Base-by-base conservation (phyloP, 805 yeast species). In the Candida schatavii region DNA sequence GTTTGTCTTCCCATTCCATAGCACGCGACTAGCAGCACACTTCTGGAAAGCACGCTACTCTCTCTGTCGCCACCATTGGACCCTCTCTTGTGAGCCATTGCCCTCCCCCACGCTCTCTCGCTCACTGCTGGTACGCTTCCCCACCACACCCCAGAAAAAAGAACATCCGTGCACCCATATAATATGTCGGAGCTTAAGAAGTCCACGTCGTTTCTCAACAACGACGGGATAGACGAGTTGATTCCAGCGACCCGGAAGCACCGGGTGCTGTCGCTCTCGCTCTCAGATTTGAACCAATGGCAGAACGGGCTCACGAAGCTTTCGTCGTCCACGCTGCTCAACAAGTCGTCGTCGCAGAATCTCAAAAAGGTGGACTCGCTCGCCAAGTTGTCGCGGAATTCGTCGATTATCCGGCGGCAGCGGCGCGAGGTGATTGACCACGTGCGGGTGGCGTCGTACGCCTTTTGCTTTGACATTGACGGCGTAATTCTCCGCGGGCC, bases 381-480 rank as follows among this genome's bases (percentile, higher is more conserved):
- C 54, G 74, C 72, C 37, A 70, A 72, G 46, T 62, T 73, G 44
- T 64, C 72, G 27, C 56, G 79, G 52, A 71, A 74, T 54, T 63
- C 76, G 13, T 66, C 75, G 13, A 62, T 72, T 36, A 66, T 72
- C 46, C 59, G 61, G 54, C 69, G 75, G 45, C 72, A 64, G 61
- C 76, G 72, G 66, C 77, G 72, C 52, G 48, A 62, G 3, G 74
- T 79, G 14, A 73, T 85, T 49, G 86, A 83, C 55, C 91, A 85
- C 58, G 77, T 68, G 31, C 71, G 91, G 57, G 81, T 85, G 31
- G 89, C 90, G 1, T 80, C 86, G 2, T 85, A 85, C 56, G 96
- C 96, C 2, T 88, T 88, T 69, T 93, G 95, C 31, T 88, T 89
- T 61, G 96, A 89, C 65, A 88, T 88, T 42, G 97, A 88, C 59